phyloP scores from a whole-genome alignment of 305 asterid genomes.

The Lippia alba region DNA sequence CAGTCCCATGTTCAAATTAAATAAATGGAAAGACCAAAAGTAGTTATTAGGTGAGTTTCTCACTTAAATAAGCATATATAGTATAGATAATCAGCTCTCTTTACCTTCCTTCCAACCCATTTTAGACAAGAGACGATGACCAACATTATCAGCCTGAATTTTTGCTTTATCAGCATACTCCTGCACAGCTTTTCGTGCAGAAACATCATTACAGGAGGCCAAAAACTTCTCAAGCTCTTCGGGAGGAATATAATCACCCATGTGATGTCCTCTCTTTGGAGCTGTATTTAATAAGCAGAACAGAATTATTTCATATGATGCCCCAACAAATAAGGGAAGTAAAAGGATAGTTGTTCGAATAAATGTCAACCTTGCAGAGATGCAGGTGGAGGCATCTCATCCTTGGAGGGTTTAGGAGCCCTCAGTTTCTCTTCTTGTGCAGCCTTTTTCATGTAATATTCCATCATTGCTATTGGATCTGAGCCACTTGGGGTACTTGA shows the following conservation, averaged over 20 bases:
- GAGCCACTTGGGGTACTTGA: conserved; percentile 45
- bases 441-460: conserved; percentile 77
- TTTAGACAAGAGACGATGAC: conserved; percentile 73
- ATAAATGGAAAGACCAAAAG: too few species aligned
- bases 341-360: conserved; percentile 1
- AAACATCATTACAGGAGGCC: conserved; percentile 61
- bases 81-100: background rate
- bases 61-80: background rate
- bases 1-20: too few species aligned
- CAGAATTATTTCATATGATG: background rate
- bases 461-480: conserved; percentile 88
- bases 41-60: too few species aligned
- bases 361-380: conserved; percentile 58
- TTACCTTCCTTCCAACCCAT: conserved; percentile 92
- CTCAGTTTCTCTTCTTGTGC: conserved; percentile 70
- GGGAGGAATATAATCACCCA: conserved; percentile 82
- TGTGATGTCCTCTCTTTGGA: conserved; percentile 76
- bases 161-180: conserved; percentile 59
- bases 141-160: conserved; percentile 84
- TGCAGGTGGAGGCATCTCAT: conserved; percentile 89
- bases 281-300: conserved; percentile 32
- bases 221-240: conserved; percentile 81
- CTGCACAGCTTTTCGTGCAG: conserved; percentile 58
- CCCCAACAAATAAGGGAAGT: background rate
- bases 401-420: conserved; percentile 69